Evolutionary conservation across 2,329 filamentous ascomycete genomes (phyloP).

Genomic region (Colletotrichum brevisporum): DNA sequence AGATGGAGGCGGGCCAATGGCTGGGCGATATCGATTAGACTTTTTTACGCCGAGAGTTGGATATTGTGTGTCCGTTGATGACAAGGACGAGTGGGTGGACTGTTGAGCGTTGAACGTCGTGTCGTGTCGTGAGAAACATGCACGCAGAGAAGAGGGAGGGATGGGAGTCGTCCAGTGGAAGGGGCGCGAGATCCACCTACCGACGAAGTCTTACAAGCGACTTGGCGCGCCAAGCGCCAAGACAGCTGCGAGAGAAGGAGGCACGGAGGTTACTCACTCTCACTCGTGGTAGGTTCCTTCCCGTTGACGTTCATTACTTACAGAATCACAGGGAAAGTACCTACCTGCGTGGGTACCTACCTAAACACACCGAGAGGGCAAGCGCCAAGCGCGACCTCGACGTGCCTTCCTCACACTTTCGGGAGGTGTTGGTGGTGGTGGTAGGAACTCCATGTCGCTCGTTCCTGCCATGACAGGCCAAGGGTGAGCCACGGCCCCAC

Average conservation of each 20-base stretch:
- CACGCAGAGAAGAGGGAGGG: background rate
- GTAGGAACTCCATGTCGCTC: background rate
- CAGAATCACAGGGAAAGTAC: too few relatives aligned
- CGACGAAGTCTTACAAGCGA: conserved; percentile 3
- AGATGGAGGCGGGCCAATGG: background rate
- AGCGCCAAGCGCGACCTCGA: background rate
- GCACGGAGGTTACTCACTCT: too few relatives aligned
- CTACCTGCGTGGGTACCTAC: too few relatives aligned
- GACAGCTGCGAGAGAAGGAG: background rate
- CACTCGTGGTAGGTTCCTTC: too few relatives aligned
- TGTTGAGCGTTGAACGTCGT: too few relatives aligned
- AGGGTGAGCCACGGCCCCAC: conserved; percentile 23
- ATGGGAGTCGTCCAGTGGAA: background rate
- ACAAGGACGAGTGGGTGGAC: background rate
- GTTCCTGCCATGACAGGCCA: background rate
- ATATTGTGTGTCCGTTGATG: background rate
- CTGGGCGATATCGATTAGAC: background rate
- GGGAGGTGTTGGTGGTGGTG: background rate
- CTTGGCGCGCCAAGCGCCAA: conserved; percentile 38
- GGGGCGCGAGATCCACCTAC: conserved; percentile 4
- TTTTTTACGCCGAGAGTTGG: background rate
- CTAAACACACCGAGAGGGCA: background rate
- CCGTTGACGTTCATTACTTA: too few relatives aligned
- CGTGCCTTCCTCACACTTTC: background rate
- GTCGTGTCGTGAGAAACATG: conserved; percentile 10